Conservation (phyloP, 2,329 filamentous ascomycete genomes). For the Fusarium buxicola region DNA sequence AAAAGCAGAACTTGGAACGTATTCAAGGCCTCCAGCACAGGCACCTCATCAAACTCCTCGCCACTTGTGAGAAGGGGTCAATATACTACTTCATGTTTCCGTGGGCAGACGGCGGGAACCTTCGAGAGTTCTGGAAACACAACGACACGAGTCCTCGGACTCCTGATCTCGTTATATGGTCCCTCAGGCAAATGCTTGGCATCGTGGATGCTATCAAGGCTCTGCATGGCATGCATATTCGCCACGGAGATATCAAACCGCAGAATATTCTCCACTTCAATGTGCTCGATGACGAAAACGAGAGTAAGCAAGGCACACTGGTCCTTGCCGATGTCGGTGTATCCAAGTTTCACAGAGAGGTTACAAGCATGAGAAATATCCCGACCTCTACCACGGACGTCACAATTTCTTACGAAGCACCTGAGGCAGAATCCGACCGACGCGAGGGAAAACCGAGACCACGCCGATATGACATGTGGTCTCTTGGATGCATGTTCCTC, state of each 20-base stretch:
- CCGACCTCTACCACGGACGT: conserved; percentile 16
- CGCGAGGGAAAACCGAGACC: conserved; percentile 2
- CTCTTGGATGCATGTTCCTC: conserved; percentile 32
- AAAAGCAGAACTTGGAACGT: conserved; percentile 10
- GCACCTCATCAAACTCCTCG: conserved; percentile 23
- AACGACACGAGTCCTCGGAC: background rate
- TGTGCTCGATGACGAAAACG: fast-evolving
- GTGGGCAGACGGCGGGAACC: conserved; percentile 33
- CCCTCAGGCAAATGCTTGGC: conserved; percentile 29
- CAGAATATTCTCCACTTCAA: conserved; percentile 34
- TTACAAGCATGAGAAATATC: conserved; percentile 14
- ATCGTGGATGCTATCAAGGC: conserved; percentile 17
- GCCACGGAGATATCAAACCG: conserved; percentile 38
- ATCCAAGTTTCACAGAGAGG: conserved; percentile 21
- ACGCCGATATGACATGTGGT: conserved; percentile 33
- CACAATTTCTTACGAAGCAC: conserved; percentile 30
- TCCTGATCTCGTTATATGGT: conserved; percentile 10
- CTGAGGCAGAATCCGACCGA: conserved; percentile 16
- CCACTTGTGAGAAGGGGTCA: conserved; percentile 15
- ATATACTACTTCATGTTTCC: conserved; percentile 31
- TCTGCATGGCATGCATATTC: conserved; percentile 15
- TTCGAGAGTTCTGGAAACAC: conserved; percentile 21
- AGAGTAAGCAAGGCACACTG: background rate
- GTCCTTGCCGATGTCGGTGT: conserved; percentile 34
- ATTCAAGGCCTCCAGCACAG: conserved; percentile 11